A percentile compares a stretch with the other conserved stretches of the same genome.
phyloP scores from a whole-genome alignment of 306 rosid species.

The Hippophae gyantsensis region DNA sequence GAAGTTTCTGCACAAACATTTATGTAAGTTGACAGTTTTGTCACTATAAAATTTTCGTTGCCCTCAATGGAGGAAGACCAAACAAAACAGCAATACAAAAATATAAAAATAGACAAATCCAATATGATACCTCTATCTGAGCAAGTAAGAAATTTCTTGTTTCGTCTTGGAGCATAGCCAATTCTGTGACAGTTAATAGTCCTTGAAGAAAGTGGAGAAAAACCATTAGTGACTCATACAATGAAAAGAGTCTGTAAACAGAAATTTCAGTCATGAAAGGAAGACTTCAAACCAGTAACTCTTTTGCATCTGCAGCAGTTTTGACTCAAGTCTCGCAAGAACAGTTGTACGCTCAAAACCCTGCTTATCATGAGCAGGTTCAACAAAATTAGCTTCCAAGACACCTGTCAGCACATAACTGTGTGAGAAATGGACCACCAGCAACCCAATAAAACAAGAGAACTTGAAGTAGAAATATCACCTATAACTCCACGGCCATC shows the following conservation, averaged over 20 bases:
- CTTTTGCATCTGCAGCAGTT: slow-evolving; percentile 75
- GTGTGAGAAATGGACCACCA: slow-evolving; percentile 14
- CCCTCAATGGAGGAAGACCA: background rate
- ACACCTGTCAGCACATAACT: slow-evolving; percentile 49
- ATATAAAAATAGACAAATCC: slow-evolving; percentile 2
- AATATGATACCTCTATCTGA: slow-evolving; percentile 45
- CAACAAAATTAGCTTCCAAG: slow-evolving; percentile 96
- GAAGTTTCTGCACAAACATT: slow-evolving; percentile 33
- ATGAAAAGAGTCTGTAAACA: background rate
- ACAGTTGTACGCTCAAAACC: slow-evolving; percentile 97
- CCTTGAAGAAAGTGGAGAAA: slow-evolving; percentile 34
- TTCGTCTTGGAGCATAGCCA: slow-evolving; percentile 59
- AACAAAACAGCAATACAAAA: background rate
- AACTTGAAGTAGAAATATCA: slow-evolving; percentile 22
- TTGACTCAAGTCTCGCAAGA: slow-evolving; percentile 69
- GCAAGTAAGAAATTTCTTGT: slow-evolving; percentile 17
- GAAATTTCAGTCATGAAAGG: background rate
- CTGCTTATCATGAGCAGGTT: slow-evolving; percentile 98
- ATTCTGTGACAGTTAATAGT: slow-evolving; percentile 49
- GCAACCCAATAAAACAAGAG: background rate
- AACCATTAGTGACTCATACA: slow-evolving; percentile 8
- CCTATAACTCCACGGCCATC: slow-evolving; percentile 98
- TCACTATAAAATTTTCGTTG: too few species aligned
- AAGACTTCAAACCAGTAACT: slow-evolving; percentile 61
- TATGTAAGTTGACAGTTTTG: background rate